Percentiles rank a stretch among this genome's conserved stretches.
phyloP scores from a whole-genome alignment of 345 rosid species.

The Toxicodendron radicans region DNA sequence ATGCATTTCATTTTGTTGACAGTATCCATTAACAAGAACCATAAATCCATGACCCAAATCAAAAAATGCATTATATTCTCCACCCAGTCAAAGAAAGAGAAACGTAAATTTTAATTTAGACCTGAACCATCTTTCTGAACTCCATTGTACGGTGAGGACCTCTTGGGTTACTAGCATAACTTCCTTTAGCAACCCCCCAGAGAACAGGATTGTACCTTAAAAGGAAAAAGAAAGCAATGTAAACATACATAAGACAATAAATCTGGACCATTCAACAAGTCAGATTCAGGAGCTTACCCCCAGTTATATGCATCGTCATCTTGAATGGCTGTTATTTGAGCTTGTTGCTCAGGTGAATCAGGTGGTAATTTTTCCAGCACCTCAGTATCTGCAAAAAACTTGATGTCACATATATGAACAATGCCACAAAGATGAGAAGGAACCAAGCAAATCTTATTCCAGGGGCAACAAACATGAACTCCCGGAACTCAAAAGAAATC shows the following conservation, averaged over 20 bases:
- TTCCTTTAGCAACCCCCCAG: slow-evolving; percentile 98
- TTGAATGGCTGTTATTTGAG: slow-evolving; percentile 65
- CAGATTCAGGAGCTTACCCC: slow-evolving; percentile 63
- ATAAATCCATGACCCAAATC: slow-evolving; percentile 15
- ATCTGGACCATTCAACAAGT: slow-evolving; percentile 1
- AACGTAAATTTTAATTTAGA: slow-evolving; percentile 19
- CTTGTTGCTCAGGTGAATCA: slow-evolving; percentile 84
- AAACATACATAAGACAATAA: slow-evolving; percentile 1
- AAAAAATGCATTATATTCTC: slow-evolving; percentile 1
- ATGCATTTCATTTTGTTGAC: slow-evolving; percentile 11
- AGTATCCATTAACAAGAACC: neutral
- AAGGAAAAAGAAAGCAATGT: slow-evolving; percentile 13
- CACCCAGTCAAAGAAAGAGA: neutral
- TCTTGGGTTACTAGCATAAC: slow-evolving; percentile 80
- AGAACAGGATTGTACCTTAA: slow-evolving; percentile 91
- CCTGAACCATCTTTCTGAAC: slow-evolving; percentile 98
- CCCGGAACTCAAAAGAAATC: neutral
- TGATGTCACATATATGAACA: slow-evolving; percentile 18
- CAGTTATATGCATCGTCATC: slow-evolving; percentile 86
- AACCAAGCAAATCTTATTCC: neutral
- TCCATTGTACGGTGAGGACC: slow-evolving; percentile 73
- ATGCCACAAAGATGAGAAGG: slow-evolving; percentile 8
- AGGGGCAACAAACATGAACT: neutral
- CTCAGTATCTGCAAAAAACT: slow-evolving; percentile 54
- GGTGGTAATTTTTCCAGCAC: slow-evolving; percentile 67